Conservation (phyloP, 2,329 filamentous ascomycete species). For the Pochonia chlamydosporia region DNA sequence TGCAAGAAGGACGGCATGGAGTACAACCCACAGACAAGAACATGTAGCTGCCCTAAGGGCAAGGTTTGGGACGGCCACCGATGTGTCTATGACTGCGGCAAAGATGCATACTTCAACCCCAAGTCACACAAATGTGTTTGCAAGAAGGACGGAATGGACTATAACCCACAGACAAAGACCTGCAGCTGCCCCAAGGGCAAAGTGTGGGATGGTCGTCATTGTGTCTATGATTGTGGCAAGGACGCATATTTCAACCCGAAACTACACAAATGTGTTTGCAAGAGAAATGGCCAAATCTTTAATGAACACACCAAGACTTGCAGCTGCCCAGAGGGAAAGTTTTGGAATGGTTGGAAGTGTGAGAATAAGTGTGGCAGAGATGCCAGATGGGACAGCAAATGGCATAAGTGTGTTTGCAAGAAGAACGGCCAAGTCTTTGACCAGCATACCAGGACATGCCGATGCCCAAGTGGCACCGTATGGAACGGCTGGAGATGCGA, state of each 20-base stretch:
- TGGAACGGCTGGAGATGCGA: slow-evolving; percentile 6
- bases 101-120: background rate
- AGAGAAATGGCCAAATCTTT: slow-evolving; percentile 6
- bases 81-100: background rate
- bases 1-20: background rate
- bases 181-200: background rate
- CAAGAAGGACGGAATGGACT: background rate
- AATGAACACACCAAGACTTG: slow-evolving; percentile 8
- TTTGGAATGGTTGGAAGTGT: slow-evolving; percentile 9
- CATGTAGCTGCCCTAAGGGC: background rate
- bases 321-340: slow-evolving; percentile 6
- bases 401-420: slow-evolving; percentile 11
- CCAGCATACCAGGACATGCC: slow-evolving; percentile 5
- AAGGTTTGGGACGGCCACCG: background rate
- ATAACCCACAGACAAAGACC: background rate
- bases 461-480: slow-evolving; percentile 2
- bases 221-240: background rate
- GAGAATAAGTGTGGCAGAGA: slow-evolving; percentile 8
- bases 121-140: background rate
- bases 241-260: background rate
- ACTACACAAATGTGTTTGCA: slow-evolving; percentile 5
- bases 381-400: slow-evolving; percentile 2
- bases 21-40: background rate
- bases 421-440: slow-evolving; percentile 8
- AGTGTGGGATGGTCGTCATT: background rate